Percentiles rank a stretch among this genome's conserved stretches.
Conservation (phyloP, 2,329 filamentous ascomycete species). For the Sphaerulina musiva region DNA sequence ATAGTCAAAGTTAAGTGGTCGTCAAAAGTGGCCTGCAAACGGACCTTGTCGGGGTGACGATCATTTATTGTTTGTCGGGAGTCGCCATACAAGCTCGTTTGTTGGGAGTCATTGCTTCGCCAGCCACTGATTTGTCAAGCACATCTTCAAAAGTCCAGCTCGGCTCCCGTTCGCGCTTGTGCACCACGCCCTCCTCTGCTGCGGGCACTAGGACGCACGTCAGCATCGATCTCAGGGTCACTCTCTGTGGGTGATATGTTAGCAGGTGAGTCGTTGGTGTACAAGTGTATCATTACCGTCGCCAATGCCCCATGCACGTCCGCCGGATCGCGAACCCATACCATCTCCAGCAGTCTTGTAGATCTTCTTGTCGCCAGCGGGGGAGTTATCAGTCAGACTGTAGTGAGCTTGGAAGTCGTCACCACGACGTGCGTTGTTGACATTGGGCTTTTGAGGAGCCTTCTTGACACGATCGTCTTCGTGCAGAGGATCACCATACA, state of each 20-base stretch:
- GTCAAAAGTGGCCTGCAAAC: neutral
- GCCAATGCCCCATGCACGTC: slow-evolving; percentile 52
- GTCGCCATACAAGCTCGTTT: neutral
- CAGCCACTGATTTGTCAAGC: neutral
- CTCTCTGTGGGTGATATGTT: slow-evolving; percentile 33
- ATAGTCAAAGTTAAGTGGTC: neutral
- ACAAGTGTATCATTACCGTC: slow-evolving; percentile 27
- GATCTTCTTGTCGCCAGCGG: slow-evolving; percentile 40
- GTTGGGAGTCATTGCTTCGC: neutral
- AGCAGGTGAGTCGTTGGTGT: neutral
- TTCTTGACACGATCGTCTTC: slow-evolving; percentile 34
- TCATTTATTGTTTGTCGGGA: too few relatives aligned
- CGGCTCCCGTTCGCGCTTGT: slow-evolving; percentile 22
- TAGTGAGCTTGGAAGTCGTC: slow-evolving; percentile 77
- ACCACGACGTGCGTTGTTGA: slow-evolving; percentile 64
- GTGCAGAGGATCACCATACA: slow-evolving; percentile 68
- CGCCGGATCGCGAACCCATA: slow-evolving; percentile 47
- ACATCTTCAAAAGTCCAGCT: slow-evolving; percentile 18
- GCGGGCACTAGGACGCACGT: slow-evolving; percentile 24
- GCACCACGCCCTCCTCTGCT: slow-evolving; percentile 15
- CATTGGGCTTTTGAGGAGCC: slow-evolving; percentile 57
- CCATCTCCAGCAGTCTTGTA: slow-evolving; percentile 43
- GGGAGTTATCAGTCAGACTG: slow-evolving; percentile 58
- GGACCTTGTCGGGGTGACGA: too few relatives aligned
- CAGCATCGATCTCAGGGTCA: slow-evolving; percentile 33